These are phyloP conservation scores for Apophysomyces elegans DNA, from an alignment of 371 early-diverging fungal genomes.

Conservation along the genomic window DNA sequence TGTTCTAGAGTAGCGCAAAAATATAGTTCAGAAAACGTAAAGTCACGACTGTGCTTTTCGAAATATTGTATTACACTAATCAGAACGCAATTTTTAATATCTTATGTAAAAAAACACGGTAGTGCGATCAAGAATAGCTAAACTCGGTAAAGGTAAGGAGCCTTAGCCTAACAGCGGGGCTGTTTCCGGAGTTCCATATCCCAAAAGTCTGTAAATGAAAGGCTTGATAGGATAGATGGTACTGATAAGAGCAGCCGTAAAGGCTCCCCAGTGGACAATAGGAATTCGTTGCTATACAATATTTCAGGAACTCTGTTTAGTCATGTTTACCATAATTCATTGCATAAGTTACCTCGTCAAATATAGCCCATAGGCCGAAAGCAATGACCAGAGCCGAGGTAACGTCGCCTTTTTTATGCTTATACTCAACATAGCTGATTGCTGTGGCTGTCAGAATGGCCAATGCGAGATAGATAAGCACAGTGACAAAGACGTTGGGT, in stretches of 20 bases:
- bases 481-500: conserved; percentile 51
- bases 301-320: conserved; percentile 5
- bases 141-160: background rate
- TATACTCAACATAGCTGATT: conserved; percentile 69
- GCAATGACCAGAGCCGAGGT: conserved; percentile 63
- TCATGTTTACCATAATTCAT: too few relatives aligned
- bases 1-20: too few relatives aligned
- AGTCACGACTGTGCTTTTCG: too few relatives aligned
- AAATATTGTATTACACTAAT: too few relatives aligned
- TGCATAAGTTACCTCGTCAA: conserved; percentile 38
- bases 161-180: conserved; percentile 53
- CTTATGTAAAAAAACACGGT: background rate
- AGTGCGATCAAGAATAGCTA: background rate
- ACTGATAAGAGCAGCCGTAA: conserved; percentile 56
- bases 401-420: conserved; percentile 66
- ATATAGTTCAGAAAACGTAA: too few relatives aligned
- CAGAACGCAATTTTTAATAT: background rate
- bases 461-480: conserved; percentile 57
- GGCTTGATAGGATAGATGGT: conserved; percentile 61
- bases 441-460: conserved; percentile 64
- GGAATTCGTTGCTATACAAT: conserved; percentile 30
- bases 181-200: conserved; percentile 41
- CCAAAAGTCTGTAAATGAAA: conserved; percentile 49
- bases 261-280: conserved; percentile 48
- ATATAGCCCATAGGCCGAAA: conserved; percentile 51